A percentile compares a stretch with the other conserved stretches of the same genome.
These are phyloP conservation scores for Carex kokanica DNA, from an alignment of 176 grass and related monocot genomes.

Conservation along the genomic window DNA sequence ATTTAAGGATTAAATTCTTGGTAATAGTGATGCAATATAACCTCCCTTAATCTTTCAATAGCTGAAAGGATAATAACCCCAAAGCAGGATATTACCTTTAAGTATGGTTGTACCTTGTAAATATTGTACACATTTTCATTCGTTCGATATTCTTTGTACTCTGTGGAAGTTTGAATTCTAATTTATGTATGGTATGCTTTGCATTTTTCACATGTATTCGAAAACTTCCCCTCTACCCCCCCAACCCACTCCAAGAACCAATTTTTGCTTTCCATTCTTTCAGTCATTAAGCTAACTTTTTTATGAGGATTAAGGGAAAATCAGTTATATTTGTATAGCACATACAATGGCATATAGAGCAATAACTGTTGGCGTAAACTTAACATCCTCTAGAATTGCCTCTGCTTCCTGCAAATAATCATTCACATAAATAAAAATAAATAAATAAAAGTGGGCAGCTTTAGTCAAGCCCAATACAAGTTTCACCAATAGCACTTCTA, in stretches of 20 bases:
- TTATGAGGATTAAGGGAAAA: neutral
- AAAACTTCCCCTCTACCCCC: neutral
- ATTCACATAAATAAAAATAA: conserved; percentile 2
- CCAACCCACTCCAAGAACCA: neutral
- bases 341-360: conserved; percentile 65
- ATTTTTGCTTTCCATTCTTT: neutral
- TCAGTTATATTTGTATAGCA: conserved; percentile 5
- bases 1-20: conserved; percentile 19
- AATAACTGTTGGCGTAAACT: conserved; percentile 68
- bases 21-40: neutral
- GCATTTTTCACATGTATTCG: neutral
- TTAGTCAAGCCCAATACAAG: neutral
- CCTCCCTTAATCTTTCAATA: neutral
- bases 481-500: neutral
- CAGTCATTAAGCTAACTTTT: neutral
- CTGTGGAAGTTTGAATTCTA: neutral
- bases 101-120: neutral
- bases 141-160: neutral
- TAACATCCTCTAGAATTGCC: conserved; percentile 84
- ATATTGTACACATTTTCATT: neutral
- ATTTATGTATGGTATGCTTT: neutral
- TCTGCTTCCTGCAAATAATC: conserved; percentile 69
- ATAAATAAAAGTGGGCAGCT: neutral
- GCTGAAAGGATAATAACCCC: neutral
- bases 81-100: neutral